A percentile compares a stretch with the other conserved stretches of the same genome.
Evolutionary conservation across 2,329 filamentous ascomycete genomes (phyloP).

Genomic region (Arthrocladium fulminans): DNA sequence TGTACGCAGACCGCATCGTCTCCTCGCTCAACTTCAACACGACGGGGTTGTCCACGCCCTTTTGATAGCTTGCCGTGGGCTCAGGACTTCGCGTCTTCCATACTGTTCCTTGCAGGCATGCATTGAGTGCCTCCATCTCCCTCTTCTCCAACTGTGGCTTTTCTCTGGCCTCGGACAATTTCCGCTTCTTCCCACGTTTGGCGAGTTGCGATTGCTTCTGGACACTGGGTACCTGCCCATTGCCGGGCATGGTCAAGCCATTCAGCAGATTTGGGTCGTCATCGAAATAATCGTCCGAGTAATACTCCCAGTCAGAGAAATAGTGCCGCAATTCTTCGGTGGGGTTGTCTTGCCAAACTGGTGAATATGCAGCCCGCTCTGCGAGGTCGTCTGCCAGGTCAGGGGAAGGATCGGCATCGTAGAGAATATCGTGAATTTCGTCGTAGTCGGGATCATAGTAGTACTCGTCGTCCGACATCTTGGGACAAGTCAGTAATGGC

Average conservation of each 20-base stretch:
- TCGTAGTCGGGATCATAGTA: constrained; percentile 20
- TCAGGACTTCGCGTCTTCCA: constrained; percentile 29
- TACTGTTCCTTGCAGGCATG: constrained; percentile 31
- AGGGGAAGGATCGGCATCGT: constrained; percentile 20
- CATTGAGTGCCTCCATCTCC: constrained; percentile 15
- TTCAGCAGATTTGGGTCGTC: constrained; percentile 31
- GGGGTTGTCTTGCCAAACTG: constrained; percentile 31
- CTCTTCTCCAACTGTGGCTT: constrained; percentile 10
- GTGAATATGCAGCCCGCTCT: constrained; percentile 32
- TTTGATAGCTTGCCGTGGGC: constrained; percentile 28
- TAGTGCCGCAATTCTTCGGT: constrained; percentile 32
- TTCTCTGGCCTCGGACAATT: constrained; percentile 18
- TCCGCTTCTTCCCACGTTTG: constrained; percentile 22
- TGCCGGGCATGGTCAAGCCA: constrained; percentile 14
- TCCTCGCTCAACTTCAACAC: constrained; percentile 40
- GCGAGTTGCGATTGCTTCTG: constrained; percentile 10
- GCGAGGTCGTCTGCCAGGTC: constrained; percentile 33
- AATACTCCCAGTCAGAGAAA: constrained; percentile 39
- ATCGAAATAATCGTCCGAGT: constrained; percentile 38
- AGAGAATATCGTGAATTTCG: constrained; percentile 21
- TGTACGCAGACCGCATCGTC: constrained; percentile 25
- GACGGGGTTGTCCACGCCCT: constrained; percentile 34
- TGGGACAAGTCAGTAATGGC: constrained; percentile 2
- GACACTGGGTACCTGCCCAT: constrained; percentile 10
- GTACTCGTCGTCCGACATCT: constrained; percentile 21